These are phyloP conservation scores for Camellia japonica DNA, from an alignment of 148 eudicot genomes.

Conservation along the genomic window DNA sequence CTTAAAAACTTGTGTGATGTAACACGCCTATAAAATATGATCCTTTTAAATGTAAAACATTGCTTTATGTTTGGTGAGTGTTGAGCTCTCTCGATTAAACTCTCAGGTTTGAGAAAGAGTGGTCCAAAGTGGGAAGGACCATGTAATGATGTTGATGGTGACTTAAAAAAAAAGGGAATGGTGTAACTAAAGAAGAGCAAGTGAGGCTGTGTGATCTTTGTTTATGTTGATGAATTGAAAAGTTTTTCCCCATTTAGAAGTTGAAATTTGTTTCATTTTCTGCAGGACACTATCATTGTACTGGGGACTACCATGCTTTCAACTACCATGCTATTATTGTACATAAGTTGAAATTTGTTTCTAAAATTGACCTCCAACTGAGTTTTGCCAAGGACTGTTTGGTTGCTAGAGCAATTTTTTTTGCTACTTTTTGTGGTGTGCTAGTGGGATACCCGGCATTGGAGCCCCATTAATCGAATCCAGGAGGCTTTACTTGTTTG, in stretches of 20 bases:
- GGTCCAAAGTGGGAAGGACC: background rate
- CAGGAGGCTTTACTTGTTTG: background rate
- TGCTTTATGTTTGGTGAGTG: background rate
- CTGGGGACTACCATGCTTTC: conserved; percentile 15
- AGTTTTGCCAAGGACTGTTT: background rate
- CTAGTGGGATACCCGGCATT: conserved; percentile 13
- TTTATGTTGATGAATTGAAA: background rate
- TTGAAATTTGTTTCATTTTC: background rate
- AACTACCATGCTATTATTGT: background rate
- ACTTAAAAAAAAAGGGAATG: conserved; percentile 8
- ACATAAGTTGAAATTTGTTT: background rate
- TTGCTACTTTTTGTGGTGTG: background rate
- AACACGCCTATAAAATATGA: background rate
- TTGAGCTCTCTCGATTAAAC: background rate
- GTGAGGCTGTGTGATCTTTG: background rate
- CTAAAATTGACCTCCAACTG: background rate
- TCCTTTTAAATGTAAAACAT: background rate
- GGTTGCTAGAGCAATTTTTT: background rate
- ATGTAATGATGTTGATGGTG: background rate
- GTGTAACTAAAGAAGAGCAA: background rate
- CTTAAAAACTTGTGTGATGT: conserved; percentile 1
- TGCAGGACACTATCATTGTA: conserved; percentile 10
- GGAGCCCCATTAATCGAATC: background rate
- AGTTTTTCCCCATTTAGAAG: background rate
- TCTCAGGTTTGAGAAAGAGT: background rate